phyloP scores from a whole-genome alignment of 306 rosid species.

The Pyrus pyrifolia region DNA sequence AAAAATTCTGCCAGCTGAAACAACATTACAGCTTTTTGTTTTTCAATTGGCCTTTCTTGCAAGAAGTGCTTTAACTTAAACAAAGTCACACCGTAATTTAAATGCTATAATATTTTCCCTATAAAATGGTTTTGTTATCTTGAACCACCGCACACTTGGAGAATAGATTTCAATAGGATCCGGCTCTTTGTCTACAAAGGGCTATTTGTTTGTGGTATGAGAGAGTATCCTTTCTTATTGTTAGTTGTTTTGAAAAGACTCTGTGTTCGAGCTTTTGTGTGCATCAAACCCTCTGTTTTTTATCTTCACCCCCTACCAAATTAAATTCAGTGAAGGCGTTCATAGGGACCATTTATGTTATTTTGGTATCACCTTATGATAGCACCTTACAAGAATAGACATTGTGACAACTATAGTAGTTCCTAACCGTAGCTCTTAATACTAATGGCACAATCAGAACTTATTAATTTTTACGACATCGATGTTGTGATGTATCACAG shows the following conservation, averaged over 20 bases:
- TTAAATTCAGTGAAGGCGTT: background rate
- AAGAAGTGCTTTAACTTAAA: background rate
- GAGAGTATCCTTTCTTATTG: background rate
- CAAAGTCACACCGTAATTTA: background rate
- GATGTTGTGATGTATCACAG: constrained; percentile 27
- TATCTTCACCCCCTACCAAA: background rate
- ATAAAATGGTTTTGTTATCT: background rate
- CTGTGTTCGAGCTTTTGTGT: background rate
- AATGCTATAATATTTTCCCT: background rate
- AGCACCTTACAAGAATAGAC: background rate
- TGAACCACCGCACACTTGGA: background rate
- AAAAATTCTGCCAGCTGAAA: background rate
- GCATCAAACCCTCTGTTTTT: background rate
- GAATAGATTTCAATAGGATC: background rate
- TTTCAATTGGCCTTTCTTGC: background rate
- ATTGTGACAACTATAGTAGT: background rate
- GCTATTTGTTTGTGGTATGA: background rate
- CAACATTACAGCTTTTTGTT: background rate
- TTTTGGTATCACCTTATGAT: background rate
- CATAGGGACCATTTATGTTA: background rate
- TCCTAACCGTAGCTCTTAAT: background rate
- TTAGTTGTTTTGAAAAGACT: background rate
- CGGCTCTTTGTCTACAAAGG: background rate
- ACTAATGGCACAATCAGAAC: background rate
- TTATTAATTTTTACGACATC: background rate